Conservation (phyloP, 306 rosid genomes). For the Vigna unguiculata region DNA sequence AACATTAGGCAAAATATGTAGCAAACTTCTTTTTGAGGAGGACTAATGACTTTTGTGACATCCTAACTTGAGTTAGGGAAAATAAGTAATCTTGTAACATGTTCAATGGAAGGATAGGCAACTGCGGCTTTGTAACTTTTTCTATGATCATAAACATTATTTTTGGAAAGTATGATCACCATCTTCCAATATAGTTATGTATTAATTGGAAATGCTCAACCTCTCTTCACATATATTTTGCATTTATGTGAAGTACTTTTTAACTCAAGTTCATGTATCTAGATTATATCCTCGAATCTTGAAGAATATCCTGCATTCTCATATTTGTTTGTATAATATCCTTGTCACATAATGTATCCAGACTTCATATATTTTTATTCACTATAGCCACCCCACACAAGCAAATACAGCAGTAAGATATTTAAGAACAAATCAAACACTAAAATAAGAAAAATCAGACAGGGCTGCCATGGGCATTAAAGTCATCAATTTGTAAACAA, state of each 20-base stretch:
- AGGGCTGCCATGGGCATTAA: not conserved
- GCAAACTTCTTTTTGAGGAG: not conserved
- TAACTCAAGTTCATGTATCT: not conserved
- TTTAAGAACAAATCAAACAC: not conserved
- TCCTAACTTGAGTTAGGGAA: not conserved
- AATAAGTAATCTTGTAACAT: not conserved
- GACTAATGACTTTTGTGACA: not conserved
- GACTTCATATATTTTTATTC: not conserved
- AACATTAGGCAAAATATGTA: not conserved
- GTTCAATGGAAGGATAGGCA: not conserved
- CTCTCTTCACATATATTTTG: not conserved
- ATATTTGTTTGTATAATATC: not conserved
- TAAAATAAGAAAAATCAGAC: not conserved
- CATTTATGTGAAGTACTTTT: not conserved
- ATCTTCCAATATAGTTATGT: not conserved
- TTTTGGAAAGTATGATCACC: not conserved
- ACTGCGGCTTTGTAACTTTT: not conserved
- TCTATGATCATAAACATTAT: not conserved
- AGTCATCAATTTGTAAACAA: slow-evolving; percentile 5
- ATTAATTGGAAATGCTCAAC: slow-evolving; percentile 6
- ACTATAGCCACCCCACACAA: slow-evolving; percentile 34
- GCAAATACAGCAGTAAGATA: not conserved
- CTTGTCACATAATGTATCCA: not conserved
- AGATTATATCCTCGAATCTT: not conserved
- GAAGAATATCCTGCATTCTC: not conserved